Conservation (phyloP, 305 asterid genomes). For the Rubia balearica region DNA sequence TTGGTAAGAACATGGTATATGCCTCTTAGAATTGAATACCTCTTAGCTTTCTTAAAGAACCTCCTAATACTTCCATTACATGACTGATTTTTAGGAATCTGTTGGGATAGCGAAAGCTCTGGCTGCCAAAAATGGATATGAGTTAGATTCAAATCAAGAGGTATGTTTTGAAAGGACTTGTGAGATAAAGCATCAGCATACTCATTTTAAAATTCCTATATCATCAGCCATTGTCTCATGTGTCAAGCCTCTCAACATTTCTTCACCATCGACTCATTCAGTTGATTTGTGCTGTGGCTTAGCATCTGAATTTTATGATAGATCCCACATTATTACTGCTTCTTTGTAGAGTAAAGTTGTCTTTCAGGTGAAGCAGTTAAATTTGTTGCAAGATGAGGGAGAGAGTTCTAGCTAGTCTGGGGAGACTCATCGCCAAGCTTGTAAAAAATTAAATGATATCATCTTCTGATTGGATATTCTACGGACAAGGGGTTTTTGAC, state of each 20-base stretch:
- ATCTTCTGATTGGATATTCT: neutral
- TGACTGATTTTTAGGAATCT: conserved; percentile 54
- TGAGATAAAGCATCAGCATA: neutral
- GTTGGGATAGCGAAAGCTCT: conserved; percentile 99
- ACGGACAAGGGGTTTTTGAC: neutral
- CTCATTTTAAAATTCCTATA: neutral
- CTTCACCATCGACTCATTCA: neutral
- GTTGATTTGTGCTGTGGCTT: neutral
- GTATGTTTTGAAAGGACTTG: conserved; percentile 34
- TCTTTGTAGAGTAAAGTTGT: neutral
- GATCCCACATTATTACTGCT: neutral
- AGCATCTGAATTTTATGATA: neutral
- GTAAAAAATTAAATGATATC: neutral
- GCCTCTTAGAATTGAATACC: conserved; percentile 5
- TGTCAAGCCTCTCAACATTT: neutral
- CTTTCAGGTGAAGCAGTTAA: neutral
- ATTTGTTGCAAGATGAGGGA: neutral
- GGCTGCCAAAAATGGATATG: conserved; percentile 96
- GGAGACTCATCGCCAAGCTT: neutral
- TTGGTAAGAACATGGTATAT: conserved; percentile 49
- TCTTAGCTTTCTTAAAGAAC: neutral
- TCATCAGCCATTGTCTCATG: neutral
- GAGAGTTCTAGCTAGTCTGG: neutral
- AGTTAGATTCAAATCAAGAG: conserved; percentile 98
- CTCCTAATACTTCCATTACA: neutral